Percentiles rank a stretch among this genome's conserved stretches.
Conservation (phyloP, 2,329 filamentous ascomycete species). For the Rutstroemia sp. region DNA sequence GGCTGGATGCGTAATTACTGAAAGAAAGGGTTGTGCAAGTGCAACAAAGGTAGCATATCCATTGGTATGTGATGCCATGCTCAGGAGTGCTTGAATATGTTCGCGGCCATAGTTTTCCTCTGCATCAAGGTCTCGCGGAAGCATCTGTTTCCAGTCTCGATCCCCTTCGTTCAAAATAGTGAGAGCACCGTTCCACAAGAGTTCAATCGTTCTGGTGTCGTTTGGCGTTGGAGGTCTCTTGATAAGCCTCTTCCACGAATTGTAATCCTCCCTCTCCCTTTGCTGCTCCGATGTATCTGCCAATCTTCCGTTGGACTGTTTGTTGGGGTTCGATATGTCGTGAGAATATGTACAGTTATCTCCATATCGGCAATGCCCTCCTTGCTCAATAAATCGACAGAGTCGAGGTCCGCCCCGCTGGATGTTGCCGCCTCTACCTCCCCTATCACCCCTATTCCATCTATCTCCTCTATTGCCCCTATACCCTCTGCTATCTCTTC, state of each 20-base stretch:
- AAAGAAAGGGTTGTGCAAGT: not conserved
- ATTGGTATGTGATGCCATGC: not conserved
- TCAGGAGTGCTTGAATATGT: not conserved
- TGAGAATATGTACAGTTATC: not conserved
- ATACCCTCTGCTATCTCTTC: too few relatives aligned
- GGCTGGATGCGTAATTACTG: conserved; percentile 3
- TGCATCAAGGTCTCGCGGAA: conserved; percentile 14
- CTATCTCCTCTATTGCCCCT: too few relatives aligned
- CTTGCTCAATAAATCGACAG: too few relatives aligned
- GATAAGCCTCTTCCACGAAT: conserved; percentile 14
- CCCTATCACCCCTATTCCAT: too few relatives aligned
- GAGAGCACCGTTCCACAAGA: conserved; percentile 13
- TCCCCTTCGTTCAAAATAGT: conserved; percentile 13
- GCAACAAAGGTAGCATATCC: not conserved
- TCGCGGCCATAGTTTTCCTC: not conserved
- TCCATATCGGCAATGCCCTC: not conserved
- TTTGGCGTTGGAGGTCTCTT: conserved; percentile 9
- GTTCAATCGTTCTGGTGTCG: conserved; percentile 9
- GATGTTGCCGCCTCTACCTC: too few relatives aligned
- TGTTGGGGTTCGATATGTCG: not conserved
- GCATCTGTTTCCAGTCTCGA: conserved; percentile 12
- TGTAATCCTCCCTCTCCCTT: conserved; percentile 10
- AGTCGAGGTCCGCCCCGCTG: too few relatives aligned
- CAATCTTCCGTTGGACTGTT: not conserved
- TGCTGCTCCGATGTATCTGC: conserved; percentile 13